These are phyloP conservation scores for Leccinum truebloodii DNA, from an alignment of 768 basidiomycete species.

Conservation along the genomic window DNA sequence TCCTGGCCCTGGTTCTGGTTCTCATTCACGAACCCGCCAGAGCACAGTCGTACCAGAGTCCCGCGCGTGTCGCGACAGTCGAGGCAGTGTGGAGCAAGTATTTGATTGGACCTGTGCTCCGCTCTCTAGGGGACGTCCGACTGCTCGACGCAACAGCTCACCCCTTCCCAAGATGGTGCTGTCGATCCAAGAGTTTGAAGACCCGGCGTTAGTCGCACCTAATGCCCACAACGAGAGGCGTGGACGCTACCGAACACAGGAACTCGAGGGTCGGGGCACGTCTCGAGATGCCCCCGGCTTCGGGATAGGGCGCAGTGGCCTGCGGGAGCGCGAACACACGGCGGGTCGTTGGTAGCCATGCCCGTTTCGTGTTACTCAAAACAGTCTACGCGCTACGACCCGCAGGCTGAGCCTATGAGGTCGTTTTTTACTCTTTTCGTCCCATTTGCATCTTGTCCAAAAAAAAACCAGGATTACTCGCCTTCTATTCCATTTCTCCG, in stretches of 20 bases:
- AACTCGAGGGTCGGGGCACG: slow-evolving; percentile 46
- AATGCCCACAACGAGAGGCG: slow-evolving; percentile 36
- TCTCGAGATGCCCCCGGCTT: slow-evolving; percentile 58
- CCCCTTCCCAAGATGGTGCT: slow-evolving; percentile 52
- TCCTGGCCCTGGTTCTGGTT: slow-evolving; percentile 48
- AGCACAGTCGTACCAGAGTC: slow-evolving; percentile 10
- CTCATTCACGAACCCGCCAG: slow-evolving; percentile 40
- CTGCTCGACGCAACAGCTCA: slow-evolving; percentile 55
- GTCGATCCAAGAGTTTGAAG: slow-evolving; percentile 36
- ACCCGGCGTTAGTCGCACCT: slow-evolving; percentile 29
- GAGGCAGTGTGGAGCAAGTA: slow-evolving; percentile 44
- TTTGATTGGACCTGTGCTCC: slow-evolving; percentile 49
- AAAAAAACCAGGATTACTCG: slow-evolving; percentile 27
- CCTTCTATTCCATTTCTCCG: slow-evolving; percentile 31
- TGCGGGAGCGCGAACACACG: slow-evolving; percentile 45
- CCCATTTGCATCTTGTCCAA: slow-evolving; percentile 23
- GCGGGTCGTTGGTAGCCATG: slow-evolving; percentile 27
- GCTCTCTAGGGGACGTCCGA: slow-evolving; percentile 45
- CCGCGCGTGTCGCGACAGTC: slow-evolving; percentile 25
- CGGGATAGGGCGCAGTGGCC: slow-evolving; percentile 65
- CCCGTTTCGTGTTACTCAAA: slow-evolving; percentile 10
- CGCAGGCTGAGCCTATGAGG: slow-evolving; percentile 28
- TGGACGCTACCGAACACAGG: slow-evolving; percentile 56
- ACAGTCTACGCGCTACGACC: slow-evolving; percentile 11
- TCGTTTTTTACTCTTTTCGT: slow-evolving; percentile 14